phyloP scores from a whole-genome alignment of 2,329 filamentous ascomycete species.

The Ophiocordyceps robertsii region DNA sequence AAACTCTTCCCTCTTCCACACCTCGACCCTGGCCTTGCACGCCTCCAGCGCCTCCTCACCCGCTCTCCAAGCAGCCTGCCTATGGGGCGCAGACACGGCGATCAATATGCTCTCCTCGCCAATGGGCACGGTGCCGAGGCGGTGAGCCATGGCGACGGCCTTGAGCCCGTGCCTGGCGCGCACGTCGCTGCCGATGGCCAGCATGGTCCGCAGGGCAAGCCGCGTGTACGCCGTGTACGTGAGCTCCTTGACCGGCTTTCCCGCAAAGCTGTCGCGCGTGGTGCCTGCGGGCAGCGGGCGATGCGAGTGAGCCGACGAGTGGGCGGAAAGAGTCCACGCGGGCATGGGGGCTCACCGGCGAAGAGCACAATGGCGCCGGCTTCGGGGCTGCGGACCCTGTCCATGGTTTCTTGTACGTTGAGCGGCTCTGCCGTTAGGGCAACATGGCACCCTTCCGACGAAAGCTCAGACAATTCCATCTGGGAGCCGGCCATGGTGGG shows the following conservation, averaged over 20 bases:
- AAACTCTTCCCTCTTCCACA: constrained; percentile 93
- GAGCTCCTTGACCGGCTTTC: constrained; percentile 59
- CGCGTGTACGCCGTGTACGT: constrained; percentile 63
- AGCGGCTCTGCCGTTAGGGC: constrained; percentile 53
- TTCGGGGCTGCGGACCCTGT: constrained; percentile 56
- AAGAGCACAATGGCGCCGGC: constrained; percentile 69
- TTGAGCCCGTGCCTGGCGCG: constrained; percentile 48
- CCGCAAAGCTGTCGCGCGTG: constrained; percentile 61
- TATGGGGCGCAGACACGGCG: constrained; percentile 70
- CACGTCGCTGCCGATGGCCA: constrained; percentile 46
- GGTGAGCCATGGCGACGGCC: constrained; percentile 69
- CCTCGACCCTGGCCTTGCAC: constrained; percentile 78
- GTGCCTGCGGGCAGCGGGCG: constrained; percentile 38
- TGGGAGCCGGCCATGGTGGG: constrained; percentile 4
- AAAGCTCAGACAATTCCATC: constrained; percentile 23
- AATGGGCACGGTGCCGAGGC: constrained; percentile 73
- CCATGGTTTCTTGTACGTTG: constrained; percentile 42
- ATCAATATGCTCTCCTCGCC: constrained; percentile 91
- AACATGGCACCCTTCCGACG: constrained; percentile 46
- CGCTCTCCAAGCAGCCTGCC: constrained; percentile 72
- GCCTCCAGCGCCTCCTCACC: constrained; percentile 82
- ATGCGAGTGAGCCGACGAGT: background rate
- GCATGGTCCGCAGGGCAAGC: constrained; percentile 56
- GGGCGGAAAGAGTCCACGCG: constrained; percentile 1
- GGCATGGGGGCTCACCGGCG: constrained; percentile 39